Conservation (phyloP, 169 alveolate species). For the Plasmodium falciparum region DNA sequence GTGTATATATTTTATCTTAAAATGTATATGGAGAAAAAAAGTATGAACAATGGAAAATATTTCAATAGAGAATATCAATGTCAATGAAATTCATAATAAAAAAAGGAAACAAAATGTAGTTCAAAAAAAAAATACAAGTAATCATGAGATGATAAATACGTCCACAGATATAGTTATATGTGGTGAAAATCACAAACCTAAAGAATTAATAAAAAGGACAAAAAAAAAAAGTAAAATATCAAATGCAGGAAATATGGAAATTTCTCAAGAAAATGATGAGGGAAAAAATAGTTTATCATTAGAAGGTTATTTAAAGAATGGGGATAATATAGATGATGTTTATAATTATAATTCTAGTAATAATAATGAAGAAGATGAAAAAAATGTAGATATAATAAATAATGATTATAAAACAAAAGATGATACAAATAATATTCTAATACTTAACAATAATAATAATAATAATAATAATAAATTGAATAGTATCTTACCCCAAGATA, state of each 20-base stretch:
- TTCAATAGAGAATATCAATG: background rate
- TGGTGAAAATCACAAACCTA: background rate
- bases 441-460: background rate
- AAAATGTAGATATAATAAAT: background rate
- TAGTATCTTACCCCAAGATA: background rate
- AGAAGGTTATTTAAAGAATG: background rate
- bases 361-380: background rate
- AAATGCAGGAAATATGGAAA: background rate
- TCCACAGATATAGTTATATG: no score
- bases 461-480: background rate
- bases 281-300: background rate
- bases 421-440: background rate
- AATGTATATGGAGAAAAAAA: background rate
- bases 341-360: background rate
- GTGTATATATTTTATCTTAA: no score
- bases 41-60: slow-evolving; percentile 17
- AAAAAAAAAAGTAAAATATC: slow-evolving; percentile 4
- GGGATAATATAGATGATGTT: no score
- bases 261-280: background rate
- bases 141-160: background rate
- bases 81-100: slow-evolving; percentile 7
- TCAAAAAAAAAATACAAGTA: slow-evolving; percentile 12
- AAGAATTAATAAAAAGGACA: slow-evolving; percentile 5
- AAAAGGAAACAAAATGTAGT: slow-evolving; percentile 20
- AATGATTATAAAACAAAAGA: background rate